phyloP scores from a whole-genome alignment of 2,329 filamentous ascomycete genomes.

The Colletotrichum tanaceti region DNA sequence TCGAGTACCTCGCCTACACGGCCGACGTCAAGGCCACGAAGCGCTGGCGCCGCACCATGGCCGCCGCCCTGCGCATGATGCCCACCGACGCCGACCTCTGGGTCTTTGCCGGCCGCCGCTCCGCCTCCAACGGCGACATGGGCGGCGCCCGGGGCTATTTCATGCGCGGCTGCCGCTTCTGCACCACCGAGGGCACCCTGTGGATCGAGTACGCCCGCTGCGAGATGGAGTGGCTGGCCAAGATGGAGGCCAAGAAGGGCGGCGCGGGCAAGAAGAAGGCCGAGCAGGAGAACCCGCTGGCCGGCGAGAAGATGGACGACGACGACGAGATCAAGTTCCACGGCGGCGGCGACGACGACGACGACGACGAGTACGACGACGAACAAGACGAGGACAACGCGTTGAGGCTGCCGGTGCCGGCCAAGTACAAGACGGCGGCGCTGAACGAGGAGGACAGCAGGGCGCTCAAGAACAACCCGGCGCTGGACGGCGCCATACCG shows the following conservation, averaged over 20 bases:
- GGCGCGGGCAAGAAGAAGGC: slow-evolving; percentile 68
- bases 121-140: slow-evolving; percentile 88
- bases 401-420: slow-evolving; percentile 58
- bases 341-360: slow-evolving; percentile 59
- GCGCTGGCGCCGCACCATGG: slow-evolving; percentile 73
- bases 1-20: slow-evolving; percentile 88
- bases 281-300: slow-evolving; percentile 54
- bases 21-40: slow-evolving; percentile 74
- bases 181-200: slow-evolving; percentile 76
- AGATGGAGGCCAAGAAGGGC: slow-evolving; percentile 79
- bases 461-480: slow-evolving; percentile 79
- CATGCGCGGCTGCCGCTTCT: slow-evolving; percentile 90
- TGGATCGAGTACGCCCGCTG: slow-evolving; percentile 93
- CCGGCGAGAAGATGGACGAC: slow-evolving; percentile 61
- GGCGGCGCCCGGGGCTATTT: slow-evolving; percentile 85
- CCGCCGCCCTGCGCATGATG: slow-evolving; percentile 82
- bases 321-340: slow-evolving; percentile 60
- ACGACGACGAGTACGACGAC: slow-evolving; percentile 55
- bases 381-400: slow-evolving; percentile 51
- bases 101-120: slow-evolving; percentile 83
- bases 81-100: slow-evolving; percentile 86
- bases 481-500: slow-evolving; percentile 92
- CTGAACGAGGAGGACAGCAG: slow-evolving; percentile 59
- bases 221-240: slow-evolving; percentile 92
- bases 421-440: slow-evolving; percentile 60